Evolutionary conservation across 805 yeast species (phyloP).

Genomic region (Cyberlindnera japonica): DNA sequence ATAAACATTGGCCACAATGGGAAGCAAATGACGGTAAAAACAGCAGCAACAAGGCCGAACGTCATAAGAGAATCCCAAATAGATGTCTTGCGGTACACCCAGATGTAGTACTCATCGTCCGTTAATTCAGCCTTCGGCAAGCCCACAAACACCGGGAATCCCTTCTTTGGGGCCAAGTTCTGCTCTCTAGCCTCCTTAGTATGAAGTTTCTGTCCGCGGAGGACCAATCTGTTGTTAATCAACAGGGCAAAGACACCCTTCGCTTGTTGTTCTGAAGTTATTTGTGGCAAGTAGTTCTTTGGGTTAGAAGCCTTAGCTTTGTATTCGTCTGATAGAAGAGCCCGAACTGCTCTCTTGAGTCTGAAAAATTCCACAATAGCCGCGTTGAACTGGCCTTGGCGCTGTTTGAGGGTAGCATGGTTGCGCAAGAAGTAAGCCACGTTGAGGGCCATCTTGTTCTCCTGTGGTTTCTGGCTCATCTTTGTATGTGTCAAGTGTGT

Average conservation of each 20-base stretch:
- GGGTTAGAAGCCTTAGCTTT: conserved; percentile 46
- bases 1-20: conserved; percentile 93
- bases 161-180: conserved; percentile 59
- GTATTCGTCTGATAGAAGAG: conserved; percentile 71
- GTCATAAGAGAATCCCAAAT: conserved; percentile 39
- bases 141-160: conserved; percentile 56
- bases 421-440: conserved; percentile 71
- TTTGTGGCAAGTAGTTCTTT: conserved; percentile 43
- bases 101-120: conserved; percentile 72
- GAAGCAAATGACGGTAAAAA: conserved; percentile 68
- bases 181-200: conserved; percentile 61
- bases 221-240: conserved; percentile 68
- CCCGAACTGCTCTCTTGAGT: conserved; percentile 77
- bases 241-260: conserved; percentile 59
- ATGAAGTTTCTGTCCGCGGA: conserved; percentile 73
- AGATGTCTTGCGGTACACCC: conserved; percentile 74
- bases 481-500: conserved; percentile 7
- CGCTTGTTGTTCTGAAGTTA: conserved; percentile 52
- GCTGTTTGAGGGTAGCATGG: conserved; percentile 65
- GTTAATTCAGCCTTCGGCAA: conserved; percentile 54
- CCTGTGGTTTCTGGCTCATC: conserved; percentile 13
- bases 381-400: conserved; percentile 74
- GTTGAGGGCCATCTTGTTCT: conserved; percentile 56
- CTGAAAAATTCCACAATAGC: conserved; percentile 80
- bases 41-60: conserved; percentile 49